These are phyloP conservation scores for Omphalotus guepiniiformis DNA, from an alignment of 768 basidiomycete genomes.

Conservation along the genomic window DNA sequence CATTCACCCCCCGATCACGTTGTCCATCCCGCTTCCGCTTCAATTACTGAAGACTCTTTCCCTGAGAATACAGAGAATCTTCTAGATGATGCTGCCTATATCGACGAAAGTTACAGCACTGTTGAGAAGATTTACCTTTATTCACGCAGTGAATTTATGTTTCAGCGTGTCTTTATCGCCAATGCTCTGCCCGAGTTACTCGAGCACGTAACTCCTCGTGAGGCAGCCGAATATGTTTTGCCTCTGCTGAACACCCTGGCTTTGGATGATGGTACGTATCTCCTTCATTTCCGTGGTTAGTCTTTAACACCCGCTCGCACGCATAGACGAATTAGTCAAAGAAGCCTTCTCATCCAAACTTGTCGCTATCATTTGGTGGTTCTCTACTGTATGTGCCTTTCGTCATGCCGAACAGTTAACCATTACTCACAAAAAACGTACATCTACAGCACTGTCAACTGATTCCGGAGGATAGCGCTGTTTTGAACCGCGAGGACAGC, in stretches of 20 bases:
- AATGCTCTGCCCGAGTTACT: constrained; percentile 80
- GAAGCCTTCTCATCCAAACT: constrained; percentile 83
- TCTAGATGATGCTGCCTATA: constrained; percentile 40
- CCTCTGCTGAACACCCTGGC: constrained; percentile 85
- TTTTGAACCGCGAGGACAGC: constrained; percentile 1
- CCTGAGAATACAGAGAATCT: constrained; percentile 29
- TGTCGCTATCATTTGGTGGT: constrained; percentile 88
- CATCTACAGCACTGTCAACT: constrained; percentile 59
- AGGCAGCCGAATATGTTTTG: constrained; percentile 90
- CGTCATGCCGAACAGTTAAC: too few relatives aligned
- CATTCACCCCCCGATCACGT: constrained; percentile 13
- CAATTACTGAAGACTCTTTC: constrained; percentile 32
- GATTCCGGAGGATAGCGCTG: constrained; percentile 39
- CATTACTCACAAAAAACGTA: constrained; percentile 5
- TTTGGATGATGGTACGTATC: constrained; percentile 71
- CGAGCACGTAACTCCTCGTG: constrained; percentile 70
- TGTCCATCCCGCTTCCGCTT: constrained; percentile 6
- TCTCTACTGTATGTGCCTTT: constrained; percentile 54
- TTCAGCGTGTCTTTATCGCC: constrained; percentile 74
- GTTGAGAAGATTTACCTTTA: constrained; percentile 93
- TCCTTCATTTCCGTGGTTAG: constrained; percentile 4
- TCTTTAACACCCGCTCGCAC: background rate
- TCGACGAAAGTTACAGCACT: constrained; percentile 77
- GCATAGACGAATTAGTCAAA: constrained; percentile 76
- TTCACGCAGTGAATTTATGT: constrained; percentile 65